A percentile compares a stretch with the other conserved stretches of the same genome.
These are phyloP conservation scores for Mariannaea sp. DNA, from an alignment of 2,329 filamentous ascomycete genomes.

Conservation along the genomic window DNA sequence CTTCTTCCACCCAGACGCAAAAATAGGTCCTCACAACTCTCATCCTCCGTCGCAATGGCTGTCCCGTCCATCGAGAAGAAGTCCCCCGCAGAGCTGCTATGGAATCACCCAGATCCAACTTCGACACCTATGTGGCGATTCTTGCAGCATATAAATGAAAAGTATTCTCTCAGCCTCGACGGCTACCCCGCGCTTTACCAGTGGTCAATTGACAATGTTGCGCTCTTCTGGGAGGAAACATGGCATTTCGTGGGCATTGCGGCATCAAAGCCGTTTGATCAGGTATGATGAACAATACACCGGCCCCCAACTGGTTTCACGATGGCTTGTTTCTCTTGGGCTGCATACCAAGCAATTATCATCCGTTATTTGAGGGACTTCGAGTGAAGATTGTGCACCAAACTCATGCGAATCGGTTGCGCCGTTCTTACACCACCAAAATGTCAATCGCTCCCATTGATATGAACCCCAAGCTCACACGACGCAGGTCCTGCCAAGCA, in stretches of 20 bases:
- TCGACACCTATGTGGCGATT: constrained; percentile 75
- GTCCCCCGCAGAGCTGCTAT: constrained; percentile 57
- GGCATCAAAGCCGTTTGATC: constrained; percentile 65
- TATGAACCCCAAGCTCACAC: neutral
- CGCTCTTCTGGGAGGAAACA: constrained; percentile 81
- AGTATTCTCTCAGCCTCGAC: constrained; percentile 64
- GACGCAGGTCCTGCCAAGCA: constrained; percentile 67
- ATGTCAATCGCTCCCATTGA: neutral
- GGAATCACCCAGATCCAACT: constrained; percentile 70
- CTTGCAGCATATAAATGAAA: constrained; percentile 69
- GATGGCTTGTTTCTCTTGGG: neutral
- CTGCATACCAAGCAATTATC: no score
- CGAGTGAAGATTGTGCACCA: no score
- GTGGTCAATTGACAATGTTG: constrained; percentile 81
- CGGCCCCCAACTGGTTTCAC: neutral
- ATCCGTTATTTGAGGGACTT: no score
- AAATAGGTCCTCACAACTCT: neutral
- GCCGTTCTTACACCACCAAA: neutral
- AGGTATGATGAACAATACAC: constrained; percentile 52
- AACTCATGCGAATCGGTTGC: no score
- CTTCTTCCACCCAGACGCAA: neutral
- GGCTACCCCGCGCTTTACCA: constrained; percentile 77
- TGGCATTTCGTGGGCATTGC: constrained; percentile 83
- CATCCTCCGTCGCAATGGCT: constrained; percentile 26
- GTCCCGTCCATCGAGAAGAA: constrained; percentile 35